Conservation (phyloP, 2,329 filamentous ascomycete genomes). For the Botrytis galanthina region DNA sequence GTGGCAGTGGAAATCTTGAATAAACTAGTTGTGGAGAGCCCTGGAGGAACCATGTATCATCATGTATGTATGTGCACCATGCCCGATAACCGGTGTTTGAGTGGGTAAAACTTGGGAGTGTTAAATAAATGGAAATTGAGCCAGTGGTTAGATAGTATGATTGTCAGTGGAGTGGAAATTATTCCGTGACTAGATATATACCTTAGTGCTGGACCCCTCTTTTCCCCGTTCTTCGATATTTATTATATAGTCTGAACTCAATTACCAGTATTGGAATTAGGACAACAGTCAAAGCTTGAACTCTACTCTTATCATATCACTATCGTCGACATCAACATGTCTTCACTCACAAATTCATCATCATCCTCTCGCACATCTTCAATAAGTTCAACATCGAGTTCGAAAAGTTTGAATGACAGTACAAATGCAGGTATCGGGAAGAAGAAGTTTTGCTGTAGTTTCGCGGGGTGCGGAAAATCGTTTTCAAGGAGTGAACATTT, state of each 20-base stretch:
- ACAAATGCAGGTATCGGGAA: constrained; percentile 25
- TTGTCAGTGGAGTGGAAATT: constrained; percentile 13
- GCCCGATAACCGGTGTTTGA: constrained; percentile 20
- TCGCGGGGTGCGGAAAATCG: constrained; percentile 44
- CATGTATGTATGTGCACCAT: constrained; percentile 20
- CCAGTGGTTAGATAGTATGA: constrained; percentile 13
- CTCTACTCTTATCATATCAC: constrained; percentile 12
- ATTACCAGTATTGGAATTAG: constrained; percentile 2
- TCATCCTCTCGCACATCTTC: constrained; percentile 34
- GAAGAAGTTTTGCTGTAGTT: constrained; percentile 43
- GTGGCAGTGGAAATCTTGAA: not conserved
- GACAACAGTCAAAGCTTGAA: constrained; percentile 18
- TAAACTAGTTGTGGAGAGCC: constrained; percentile 13
- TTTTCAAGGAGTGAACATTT: constrained; percentile 53
- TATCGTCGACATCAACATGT: constrained; percentile 23
- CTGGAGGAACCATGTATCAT: constrained; percentile 16
- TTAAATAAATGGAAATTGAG: constrained; percentile 13
- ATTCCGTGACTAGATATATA: constrained; percentile 20
- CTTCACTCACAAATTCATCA: constrained; percentile 31
- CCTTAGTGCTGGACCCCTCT: constrained; percentile 20
- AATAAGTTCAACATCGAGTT: constrained; percentile 30
- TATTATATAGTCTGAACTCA: constrained; percentile 19
- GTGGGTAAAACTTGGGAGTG: constrained; percentile 6
- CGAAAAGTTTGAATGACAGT: constrained; percentile 25
- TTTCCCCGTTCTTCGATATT: constrained; percentile 19